These are phyloP conservation scores for Vicia villosa DNA, from an alignment of 306 rosid genomes.

Conservation along the genomic window DNA sequence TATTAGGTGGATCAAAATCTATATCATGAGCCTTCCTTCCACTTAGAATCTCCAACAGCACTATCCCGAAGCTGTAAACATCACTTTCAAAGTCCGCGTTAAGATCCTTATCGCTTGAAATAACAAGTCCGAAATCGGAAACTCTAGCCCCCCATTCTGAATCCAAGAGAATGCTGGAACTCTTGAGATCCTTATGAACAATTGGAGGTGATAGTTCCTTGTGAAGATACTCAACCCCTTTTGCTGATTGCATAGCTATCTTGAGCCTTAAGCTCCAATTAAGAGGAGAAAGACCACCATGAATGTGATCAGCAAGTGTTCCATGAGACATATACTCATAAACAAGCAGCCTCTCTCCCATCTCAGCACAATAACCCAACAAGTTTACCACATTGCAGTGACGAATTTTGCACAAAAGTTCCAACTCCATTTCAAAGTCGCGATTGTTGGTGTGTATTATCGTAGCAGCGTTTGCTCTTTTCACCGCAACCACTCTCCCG, in stretches of 20 bases:
- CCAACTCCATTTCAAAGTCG: slow-evolving; percentile 87
- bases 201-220: slow-evolving; percentile 74
- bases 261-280: slow-evolving; percentile 73
- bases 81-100: slow-evolving; percentile 56
- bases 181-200: slow-evolving; percentile 70
- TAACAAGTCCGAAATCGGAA: slow-evolving; percentile 73
- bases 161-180: slow-evolving; percentile 83
- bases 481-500: slow-evolving; percentile 83
- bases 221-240: slow-evolving; percentile 86
- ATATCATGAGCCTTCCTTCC: slow-evolving; percentile 84
- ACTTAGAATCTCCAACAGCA: slow-evolving; percentile 78
- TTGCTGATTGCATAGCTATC: slow-evolving; percentile 80
- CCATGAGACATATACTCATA: slow-evolving; percentile 94
- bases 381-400: slow-evolving; percentile 79
- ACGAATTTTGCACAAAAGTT: slow-evolving; percentile 76
- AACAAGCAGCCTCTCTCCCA: slow-evolving; percentile 95
- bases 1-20: slow-evolving; percentile 62
- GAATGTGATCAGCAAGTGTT: slow-evolving; percentile 86
- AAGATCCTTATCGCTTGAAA: slow-evolving; percentile 57
- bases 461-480: slow-evolving; percentile 92
- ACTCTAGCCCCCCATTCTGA: slow-evolving; percentile 81
- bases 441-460: slow-evolving; percentile 84
- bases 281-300: slow-evolving; percentile 88
- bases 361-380: slow-evolving; percentile 88
- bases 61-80: slow-evolving; percentile 73